These are phyloP conservation scores for Purshia tridentata DNA, from an alignment of 306 rosid species.

Conservation along the genomic window DNA sequence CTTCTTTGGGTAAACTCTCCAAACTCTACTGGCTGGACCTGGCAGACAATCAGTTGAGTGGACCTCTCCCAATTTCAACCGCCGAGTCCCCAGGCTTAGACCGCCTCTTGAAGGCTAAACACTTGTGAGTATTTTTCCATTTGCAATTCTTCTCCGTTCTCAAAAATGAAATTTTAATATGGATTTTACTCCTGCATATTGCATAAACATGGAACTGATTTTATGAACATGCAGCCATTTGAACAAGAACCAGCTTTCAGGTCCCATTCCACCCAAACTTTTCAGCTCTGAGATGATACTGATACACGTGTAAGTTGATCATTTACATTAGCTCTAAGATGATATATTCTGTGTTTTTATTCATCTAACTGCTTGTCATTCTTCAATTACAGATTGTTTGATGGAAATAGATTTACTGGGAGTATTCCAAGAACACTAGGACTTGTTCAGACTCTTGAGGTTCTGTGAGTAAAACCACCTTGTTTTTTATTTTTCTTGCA, in stretches of 20 bases:
- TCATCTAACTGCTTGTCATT: conserved; percentile 13
- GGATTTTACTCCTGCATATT: background rate
- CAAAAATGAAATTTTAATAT: background rate
- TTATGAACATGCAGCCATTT: conserved; percentile 67
- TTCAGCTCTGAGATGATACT: conserved; percentile 72
- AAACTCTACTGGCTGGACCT: conserved; percentile 80
- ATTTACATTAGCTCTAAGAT: background rate
- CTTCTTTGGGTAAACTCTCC: conserved; percentile 84
- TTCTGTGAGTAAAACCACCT: conserved; percentile 67
- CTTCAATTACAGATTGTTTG: conserved; percentile 53
- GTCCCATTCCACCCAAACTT: conserved; percentile 58
- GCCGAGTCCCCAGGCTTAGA: conserved; percentile 65
- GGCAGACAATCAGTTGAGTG: conserved; percentile 68
- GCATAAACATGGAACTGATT: background rate
- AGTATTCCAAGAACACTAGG: conserved; percentile 62
- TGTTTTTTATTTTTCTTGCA: conserved; percentile 16
- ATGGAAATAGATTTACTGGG: conserved; percentile 61
- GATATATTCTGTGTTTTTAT: background rate
- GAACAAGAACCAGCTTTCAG: conserved; percentile 83
- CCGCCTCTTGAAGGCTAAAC: conserved; percentile 72
- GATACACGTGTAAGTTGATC: conserved; percentile 68
- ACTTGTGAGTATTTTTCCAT: conserved; percentile 55
- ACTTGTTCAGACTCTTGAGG: conserved; percentile 73
- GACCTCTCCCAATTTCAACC: conserved; percentile 69
- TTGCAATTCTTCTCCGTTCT: background rate